Evolutionary conservation across 495 filamentous ascomycete genomes (phyloP).

Genomic region (Daldinia grandis): DNA sequence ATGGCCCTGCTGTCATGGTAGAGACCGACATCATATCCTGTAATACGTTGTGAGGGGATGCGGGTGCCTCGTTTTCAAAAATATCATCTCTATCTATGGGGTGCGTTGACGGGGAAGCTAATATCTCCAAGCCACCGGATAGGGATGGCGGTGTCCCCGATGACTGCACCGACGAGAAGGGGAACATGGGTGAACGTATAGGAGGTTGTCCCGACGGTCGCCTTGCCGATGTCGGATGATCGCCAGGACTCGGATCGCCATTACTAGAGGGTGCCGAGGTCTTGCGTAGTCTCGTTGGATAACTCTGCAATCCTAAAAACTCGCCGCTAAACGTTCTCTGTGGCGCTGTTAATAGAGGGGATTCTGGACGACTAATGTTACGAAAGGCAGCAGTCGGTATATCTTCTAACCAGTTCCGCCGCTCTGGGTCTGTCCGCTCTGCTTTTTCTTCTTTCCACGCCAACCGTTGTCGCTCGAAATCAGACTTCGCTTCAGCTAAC

Average conservation of each 20-base stretch:
- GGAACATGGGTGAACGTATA: constrained; percentile 45
- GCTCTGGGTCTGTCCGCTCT: constrained; percentile 72
- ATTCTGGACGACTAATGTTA: constrained; percentile 56
- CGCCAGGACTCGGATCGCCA: constrained; percentile 49
- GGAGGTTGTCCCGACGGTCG: constrained; percentile 54
- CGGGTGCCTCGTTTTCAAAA: constrained; percentile 66
- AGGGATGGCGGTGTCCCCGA: constrained; percentile 39
- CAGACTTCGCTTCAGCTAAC: constrained; percentile 58
- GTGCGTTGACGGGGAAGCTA: constrained; percentile 57
- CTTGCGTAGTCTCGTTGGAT: constrained; percentile 55
- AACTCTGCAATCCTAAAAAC: constrained; percentile 53
- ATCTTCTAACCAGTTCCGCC: constrained; percentile 75
- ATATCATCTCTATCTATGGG: constrained; percentile 75
- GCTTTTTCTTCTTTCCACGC: constrained; percentile 77
- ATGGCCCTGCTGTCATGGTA: constrained; percentile 87
- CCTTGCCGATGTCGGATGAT: constrained; percentile 41
- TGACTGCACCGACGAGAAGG: constrained; percentile 21
- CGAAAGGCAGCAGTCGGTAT: constrained; percentile 50
- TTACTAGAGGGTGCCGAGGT: constrained; percentile 56
- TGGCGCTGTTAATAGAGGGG: constrained; percentile 52
- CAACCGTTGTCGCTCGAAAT: constrained; percentile 59
- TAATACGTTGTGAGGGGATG: constrained; percentile 75
- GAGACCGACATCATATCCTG: constrained; percentile 91
- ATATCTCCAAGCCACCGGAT: constrained; percentile 41
- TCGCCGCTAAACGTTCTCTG: constrained; percentile 59